phyloP scores from a whole-genome alignment of 2,329 filamentous ascomycete species.

The Fusarium nygamai region DNA sequence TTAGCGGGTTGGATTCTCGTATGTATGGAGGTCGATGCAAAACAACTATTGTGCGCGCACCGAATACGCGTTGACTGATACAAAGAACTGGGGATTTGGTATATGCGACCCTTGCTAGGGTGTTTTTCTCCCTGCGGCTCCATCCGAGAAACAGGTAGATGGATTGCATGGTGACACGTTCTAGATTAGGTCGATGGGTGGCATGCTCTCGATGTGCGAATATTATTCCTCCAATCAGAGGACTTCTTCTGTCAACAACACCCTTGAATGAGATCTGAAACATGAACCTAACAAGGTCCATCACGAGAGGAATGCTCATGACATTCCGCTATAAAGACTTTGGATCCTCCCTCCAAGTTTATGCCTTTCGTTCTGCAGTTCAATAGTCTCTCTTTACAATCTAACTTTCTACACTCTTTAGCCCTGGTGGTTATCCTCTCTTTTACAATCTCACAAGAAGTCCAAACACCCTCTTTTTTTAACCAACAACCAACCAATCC shows the following conservation, averaged over 20 bases:
- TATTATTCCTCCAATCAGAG: conserved; percentile 24
- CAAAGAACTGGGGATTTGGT: background rate
- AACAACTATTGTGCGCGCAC: background rate
- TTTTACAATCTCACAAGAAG: conserved; percentile 16
- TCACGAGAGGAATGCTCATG: background rate
- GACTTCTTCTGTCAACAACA: background rate
- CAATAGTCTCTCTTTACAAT: conserved; percentile 18
- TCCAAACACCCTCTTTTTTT: background rate
- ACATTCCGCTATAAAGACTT: conserved; percentile 8
- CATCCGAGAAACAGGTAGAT: background rate
- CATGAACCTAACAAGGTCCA: background rate
- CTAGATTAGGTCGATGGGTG: background rate
- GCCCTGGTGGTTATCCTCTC: conserved; percentile 41
- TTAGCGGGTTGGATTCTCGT: background rate
- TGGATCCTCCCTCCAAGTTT: background rate
- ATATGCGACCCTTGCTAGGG: background rate
- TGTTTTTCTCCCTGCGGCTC: background rate
- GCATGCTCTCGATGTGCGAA: background rate
- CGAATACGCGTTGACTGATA: background rate
- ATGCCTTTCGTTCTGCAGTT: background rate
- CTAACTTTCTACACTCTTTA: conserved; percentile 30
- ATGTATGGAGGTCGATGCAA: background rate
- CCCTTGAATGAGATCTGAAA: conserved; percentile 22
- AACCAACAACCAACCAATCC: background rate
- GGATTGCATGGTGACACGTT: background rate